A percentile compares a stretch with the other conserved stretches of the same genome.
Evolutionary conservation across 2,329 filamentous ascomycete genomes (phyloP).

Genomic region (Scedosporium aurantiacum): DNA sequence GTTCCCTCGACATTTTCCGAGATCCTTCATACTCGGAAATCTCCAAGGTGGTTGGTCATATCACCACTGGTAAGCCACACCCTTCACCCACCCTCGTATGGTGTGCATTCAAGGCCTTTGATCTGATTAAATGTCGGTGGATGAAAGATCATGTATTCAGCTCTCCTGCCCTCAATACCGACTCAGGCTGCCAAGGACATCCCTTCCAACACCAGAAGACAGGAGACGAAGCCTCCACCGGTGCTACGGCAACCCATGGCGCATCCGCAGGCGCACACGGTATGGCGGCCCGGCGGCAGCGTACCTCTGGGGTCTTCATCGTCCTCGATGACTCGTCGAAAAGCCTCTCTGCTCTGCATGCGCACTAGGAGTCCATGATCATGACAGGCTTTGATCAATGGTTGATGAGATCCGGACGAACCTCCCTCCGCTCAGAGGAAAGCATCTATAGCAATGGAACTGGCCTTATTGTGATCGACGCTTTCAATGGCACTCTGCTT

Average conservation of each 20-base stretch:
- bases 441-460: not conserved
- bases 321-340: conserved; percentile 12
- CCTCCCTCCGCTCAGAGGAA: not conserved
- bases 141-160: not conserved
- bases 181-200: not conserved
- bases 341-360: conserved; percentile 20
- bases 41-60: not conserved
- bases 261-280: not conserved
- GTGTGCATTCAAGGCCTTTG: too few relatives aligned
- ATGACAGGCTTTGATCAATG: conserved; percentile 27
- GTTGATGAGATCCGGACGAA: conserved; percentile 7
- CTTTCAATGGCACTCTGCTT: not conserved
- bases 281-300: not conserved
- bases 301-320: conserved; percentile 21
- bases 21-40: conserved; percentile 11
- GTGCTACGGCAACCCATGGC: too few relatives aligned
- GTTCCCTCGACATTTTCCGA: conserved; percentile 38
- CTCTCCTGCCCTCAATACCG: not conserved
- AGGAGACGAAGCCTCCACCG: too few relatives aligned
- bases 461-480: too few relatives aligned
- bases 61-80: too few relatives aligned
- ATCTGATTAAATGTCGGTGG: too few relatives aligned
- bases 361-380: conserved; percentile 23
- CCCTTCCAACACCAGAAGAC: too few relatives aligned
- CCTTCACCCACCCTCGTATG: too few relatives aligned